phyloP scores from a whole-genome alignment of 2,329 filamentous ascomycete species.

The Hirsutella rhossiliensis region DNA sequence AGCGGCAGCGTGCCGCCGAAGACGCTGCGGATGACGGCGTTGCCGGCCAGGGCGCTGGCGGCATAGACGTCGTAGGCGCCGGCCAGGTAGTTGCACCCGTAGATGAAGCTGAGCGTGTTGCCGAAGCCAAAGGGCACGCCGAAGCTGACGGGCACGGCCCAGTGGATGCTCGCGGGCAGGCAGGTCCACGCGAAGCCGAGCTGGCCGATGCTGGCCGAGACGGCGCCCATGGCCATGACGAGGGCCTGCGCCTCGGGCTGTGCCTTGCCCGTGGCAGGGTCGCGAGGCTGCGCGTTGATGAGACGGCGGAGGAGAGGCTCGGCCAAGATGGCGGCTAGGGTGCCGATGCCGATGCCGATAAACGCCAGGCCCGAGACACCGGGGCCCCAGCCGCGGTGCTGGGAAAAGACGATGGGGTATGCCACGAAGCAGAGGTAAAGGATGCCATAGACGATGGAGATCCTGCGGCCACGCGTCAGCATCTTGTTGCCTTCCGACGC shows the following conservation, averaged over 20 bases:
- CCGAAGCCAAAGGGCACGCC: conserved; percentile 70
- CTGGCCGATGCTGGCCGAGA: conserved; percentile 66
- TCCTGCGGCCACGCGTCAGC: conserved; percentile 29
- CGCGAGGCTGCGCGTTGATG: conserved; percentile 64
- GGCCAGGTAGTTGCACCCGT: conserved; percentile 69
- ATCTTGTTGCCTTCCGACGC: background rate
- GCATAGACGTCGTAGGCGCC: conserved; percentile 72
- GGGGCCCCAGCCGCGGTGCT: conserved; percentile 63
- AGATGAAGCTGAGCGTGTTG: conserved; percentile 71
- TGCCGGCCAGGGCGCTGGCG: conserved; percentile 69
- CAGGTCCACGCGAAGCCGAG: conserved; percentile 85
- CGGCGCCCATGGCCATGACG: conserved; percentile 65
- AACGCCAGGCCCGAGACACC: conserved; percentile 69
- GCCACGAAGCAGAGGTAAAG: conserved; percentile 85
- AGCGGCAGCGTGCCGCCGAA: conserved; percentile 71
- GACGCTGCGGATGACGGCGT: conserved; percentile 59
- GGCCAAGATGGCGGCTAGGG: conserved; percentile 44
- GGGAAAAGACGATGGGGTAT: conserved; percentile 73
- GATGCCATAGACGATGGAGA: conserved; percentile 76
- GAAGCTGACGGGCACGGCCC: conserved; percentile 67
- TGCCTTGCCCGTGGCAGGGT: conserved; percentile 61
- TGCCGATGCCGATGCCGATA: conserved; percentile 54
- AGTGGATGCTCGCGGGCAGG: conserved; percentile 64
- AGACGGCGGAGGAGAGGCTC: conserved; percentile 65
- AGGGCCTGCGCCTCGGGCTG: conserved; percentile 72